A percentile compares a stretch with the other conserved stretches of the same genome.
Conservation (phyloP, 148 eudicot genomes). For the Vaccinium vitisidaea region DNA sequence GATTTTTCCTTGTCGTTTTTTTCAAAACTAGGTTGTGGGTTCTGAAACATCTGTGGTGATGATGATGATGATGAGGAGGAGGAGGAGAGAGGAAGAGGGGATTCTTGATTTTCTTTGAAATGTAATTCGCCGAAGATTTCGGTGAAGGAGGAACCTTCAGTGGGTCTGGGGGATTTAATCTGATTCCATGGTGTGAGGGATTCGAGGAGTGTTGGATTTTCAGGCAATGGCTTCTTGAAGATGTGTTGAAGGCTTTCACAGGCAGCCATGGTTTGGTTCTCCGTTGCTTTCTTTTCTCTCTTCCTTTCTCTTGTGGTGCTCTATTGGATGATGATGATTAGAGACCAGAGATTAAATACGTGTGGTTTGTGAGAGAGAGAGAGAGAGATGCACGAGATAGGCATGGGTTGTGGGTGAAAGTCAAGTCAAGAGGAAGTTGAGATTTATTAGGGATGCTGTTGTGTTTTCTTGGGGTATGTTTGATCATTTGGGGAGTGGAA, state of each 20-base stretch:
- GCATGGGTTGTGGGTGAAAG: constrained; percentile 30
- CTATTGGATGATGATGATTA: neutral
- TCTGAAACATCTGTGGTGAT: neutral
- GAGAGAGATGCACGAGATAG: constrained; percentile 30
- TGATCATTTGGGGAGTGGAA: constrained; percentile 18
- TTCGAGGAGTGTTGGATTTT: constrained; percentile 26
- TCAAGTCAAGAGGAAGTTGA: constrained; percentile 14
- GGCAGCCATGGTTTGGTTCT: constrained; percentile 55
- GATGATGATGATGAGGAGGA: neutral
- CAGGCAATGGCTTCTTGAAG: constrained; percentile 49
- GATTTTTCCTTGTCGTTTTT: neutral
- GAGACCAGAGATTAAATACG: neutral
- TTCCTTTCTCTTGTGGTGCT: neutral
- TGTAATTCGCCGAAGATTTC: constrained; percentile 68
- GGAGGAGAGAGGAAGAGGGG: constrained; percentile 11
- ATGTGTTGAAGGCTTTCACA: constrained; percentile 70
- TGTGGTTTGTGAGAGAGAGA: neutral
- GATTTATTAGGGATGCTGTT: constrained; percentile 22
- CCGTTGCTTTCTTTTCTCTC: neutral
- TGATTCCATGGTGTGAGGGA: constrained; percentile 56
- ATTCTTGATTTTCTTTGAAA: constrained; percentile 36
- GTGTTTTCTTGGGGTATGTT: constrained; percentile 2
- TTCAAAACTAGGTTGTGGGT: neutral
- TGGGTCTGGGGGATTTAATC: constrained; percentile 29
- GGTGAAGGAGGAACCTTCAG: constrained; percentile 47